Percentiles rank a stretch among this genome's conserved stretches.
These are phyloP conservation scores for Podospora pseudocomata DNA, from an alignment of 495 filamentous ascomycete genomes.

Conservation along the genomic window DNA sequence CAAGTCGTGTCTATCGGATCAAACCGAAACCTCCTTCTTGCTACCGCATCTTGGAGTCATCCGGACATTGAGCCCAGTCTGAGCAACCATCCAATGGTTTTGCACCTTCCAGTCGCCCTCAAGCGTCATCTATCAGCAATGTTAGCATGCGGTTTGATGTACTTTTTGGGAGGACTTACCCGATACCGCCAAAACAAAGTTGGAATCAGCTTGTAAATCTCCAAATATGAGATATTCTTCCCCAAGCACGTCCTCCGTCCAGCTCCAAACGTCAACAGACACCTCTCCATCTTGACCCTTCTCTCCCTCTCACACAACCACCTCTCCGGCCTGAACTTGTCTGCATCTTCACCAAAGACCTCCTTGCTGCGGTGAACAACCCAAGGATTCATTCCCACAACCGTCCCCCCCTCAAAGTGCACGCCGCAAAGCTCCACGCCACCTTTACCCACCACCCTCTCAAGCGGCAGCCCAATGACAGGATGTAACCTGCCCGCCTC, in stretches of 20 bases:
- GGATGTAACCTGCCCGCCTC: slow-evolving; percentile 50
- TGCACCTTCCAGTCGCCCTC: slow-evolving; percentile 12
- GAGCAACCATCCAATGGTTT: slow-evolving; percentile 18
- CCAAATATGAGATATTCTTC: slow-evolving; percentile 35
- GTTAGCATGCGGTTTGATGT: not conserved
- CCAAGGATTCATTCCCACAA: slow-evolving; percentile 44
- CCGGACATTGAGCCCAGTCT: slow-evolving; percentile 10
- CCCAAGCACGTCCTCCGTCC: slow-evolving; percentile 40
- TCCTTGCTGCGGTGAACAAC: slow-evolving; percentile 36
- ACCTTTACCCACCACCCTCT: slow-evolving; percentile 44
- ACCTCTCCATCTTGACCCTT: slow-evolving; percentile 35
- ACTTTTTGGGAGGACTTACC: not conserved
- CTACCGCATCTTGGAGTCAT: slow-evolving; percentile 2
- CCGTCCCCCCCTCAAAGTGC: slow-evolving; percentile 45
- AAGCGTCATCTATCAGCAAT: slow-evolving; percentile 9
- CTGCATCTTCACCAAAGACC: slow-evolving; percentile 38
- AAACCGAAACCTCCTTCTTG: not conserved
- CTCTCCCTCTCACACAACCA: slow-evolving; percentile 44
- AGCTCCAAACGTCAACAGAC: slow-evolving; percentile 29
- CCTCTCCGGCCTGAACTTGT: slow-evolving; percentile 49
- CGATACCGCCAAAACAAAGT: slow-evolving; percentile 16
- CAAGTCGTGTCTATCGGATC: not conserved
- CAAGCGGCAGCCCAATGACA: slow-evolving; percentile 25
- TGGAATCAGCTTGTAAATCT: slow-evolving; percentile 46
- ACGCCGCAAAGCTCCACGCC: slow-evolving; percentile 44